A percentile compares a stretch with the other conserved stretches of the same genome.
These are phyloP conservation scores for Candida alai DNA, from an alignment of 805 yeast species.

Conservation along the genomic window DNA sequence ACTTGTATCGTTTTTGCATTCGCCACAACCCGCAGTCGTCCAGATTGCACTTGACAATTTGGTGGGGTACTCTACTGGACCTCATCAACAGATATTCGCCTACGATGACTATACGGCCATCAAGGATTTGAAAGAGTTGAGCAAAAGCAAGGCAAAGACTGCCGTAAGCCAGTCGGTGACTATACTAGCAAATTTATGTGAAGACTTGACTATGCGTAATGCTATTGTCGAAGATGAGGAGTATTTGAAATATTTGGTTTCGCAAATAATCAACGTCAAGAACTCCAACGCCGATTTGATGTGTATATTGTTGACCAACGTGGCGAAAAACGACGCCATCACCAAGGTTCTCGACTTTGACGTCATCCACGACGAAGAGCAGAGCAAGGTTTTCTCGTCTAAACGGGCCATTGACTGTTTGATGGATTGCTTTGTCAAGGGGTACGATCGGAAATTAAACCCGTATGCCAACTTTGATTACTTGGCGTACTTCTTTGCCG, in stretches of 20 bases:
- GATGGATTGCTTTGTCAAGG: slow-evolving; percentile 87
- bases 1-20: slow-evolving; percentile 75
- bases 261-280: slow-evolving; percentile 48
- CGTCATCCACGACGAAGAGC: slow-evolving; percentile 32
- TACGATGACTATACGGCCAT: slow-evolving; percentile 69
- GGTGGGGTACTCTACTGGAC: slow-evolving; percentile 76
- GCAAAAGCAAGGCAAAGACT: slow-evolving; percentile 42
- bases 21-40: slow-evolving; percentile 73
- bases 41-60: slow-evolving; percentile 82
- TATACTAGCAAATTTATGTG: slow-evolving; percentile 79
- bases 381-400: slow-evolving; percentile 50
- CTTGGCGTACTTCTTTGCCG: slow-evolving; percentile 84
- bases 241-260: slow-evolving; percentile 47
- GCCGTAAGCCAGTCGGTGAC: slow-evolving; percentile 68
- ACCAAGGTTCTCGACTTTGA: slow-evolving; percentile 42
- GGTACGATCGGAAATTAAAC: slow-evolving; percentile 68
- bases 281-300: slow-evolving; percentile 75
- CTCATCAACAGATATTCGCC: slow-evolving; percentile 61
- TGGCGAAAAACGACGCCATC: slow-evolving; percentile 74
- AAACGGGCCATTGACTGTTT: slow-evolving; percentile 66
- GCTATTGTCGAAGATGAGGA: slow-evolving; percentile 61
- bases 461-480: slow-evolving; percentile 75
- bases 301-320: slow-evolving; percentile 78
- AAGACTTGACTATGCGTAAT: slow-evolving; percentile 58
- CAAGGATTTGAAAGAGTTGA: slow-evolving; percentile 61